These are phyloP conservation scores for Pecoramyces ruminantium DNA, from an alignment of 192 early-diverging fungal species.

Conservation along the genomic window DNA sequence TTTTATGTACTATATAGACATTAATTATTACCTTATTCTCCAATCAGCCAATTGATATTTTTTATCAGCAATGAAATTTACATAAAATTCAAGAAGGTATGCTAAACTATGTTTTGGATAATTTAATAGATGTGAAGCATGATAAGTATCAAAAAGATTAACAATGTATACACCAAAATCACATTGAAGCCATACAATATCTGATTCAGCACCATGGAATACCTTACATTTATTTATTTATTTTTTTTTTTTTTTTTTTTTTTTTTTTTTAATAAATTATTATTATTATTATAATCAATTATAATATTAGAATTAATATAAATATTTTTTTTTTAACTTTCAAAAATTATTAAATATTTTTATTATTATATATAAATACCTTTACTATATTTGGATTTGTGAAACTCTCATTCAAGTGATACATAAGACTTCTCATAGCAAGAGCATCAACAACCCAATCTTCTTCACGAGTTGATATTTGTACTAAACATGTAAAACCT, in stretches of 20 bases:
- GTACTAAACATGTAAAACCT: conserved; percentile 88
- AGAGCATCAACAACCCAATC: conserved; percentile 89
- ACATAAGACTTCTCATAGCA: conserved; percentile 50
- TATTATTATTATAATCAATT: too few species aligned
- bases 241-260: too few species aligned
- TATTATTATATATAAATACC: conserved; percentile 8
- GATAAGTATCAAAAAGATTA: conserved; percentile 91
- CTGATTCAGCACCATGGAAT: conserved; percentile 90
- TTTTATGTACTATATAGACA: background rate
- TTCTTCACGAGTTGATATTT: conserved; percentile 68
- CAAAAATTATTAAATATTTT: background rate
- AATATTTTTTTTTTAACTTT: background rate
- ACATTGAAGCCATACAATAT: conserved; percentile 90
- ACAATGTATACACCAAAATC: conserved; percentile 97
- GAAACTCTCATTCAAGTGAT: conserved; percentile 62
- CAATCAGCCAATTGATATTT: conserved; percentile 93
- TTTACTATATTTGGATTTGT: conserved; percentile 79
- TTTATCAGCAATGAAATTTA: conserved; percentile 71
- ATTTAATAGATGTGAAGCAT: conserved; percentile 74
- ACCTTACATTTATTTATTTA: too few species aligned
- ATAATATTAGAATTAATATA: too few species aligned
- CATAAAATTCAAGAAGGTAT: conserved; percentile 61
- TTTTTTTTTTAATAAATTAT: too few species aligned
- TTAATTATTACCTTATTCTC: conserved; percentile 59
- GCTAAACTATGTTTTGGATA: conserved; percentile 65